Evolutionary conservation across 139 green algal genomes (phyloP).

Genomic region (Chlorella ohadii): DNA sequence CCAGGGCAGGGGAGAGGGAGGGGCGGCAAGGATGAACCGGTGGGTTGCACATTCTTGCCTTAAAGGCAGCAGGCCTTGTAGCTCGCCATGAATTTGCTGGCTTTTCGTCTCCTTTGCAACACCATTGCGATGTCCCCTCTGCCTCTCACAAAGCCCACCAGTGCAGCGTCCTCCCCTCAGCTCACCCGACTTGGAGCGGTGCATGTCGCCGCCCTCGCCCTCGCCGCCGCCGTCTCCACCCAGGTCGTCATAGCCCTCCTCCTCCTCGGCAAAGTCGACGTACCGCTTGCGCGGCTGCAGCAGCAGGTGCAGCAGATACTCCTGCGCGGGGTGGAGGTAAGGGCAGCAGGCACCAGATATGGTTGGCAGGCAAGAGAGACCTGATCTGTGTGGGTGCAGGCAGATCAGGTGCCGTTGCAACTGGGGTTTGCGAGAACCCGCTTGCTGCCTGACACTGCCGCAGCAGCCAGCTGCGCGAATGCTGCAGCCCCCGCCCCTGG

Average conservation of each 20-base stretch:
- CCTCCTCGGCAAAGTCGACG: constrained; percentile 16
- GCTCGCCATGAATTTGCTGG: too few relatives aligned
- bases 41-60: background rate
- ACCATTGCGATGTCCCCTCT: background rate
- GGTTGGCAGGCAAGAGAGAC: too few relatives aligned
- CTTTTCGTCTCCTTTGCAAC: background rate
- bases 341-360: background rate
- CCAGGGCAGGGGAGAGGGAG: background rate
- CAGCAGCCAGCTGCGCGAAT: too few relatives aligned
- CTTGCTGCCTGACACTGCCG: too few relatives aligned
- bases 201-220: background rate
- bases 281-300: constrained; percentile 33
- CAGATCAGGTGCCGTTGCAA: too few relatives aligned
- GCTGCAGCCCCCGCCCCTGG: too few relatives aligned
- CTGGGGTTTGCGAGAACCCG: too few relatives aligned
- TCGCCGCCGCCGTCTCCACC: background rate
- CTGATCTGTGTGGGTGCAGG: too few relatives aligned
- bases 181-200: background rate
- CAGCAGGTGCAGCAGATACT: constrained; percentile 60
- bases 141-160: background rate
- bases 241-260: background rate
- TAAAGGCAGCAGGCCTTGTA: background rate
- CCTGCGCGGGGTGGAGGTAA: constrained; percentile 32
- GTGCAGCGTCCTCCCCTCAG: background rate
- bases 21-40: background rate